Percentiles rank a stretch among this genome's conserved stretches.
These are phyloP conservation scores for Dissophora globulifera DNA, from an alignment of 192 early-diverging fungal genomes.

Conservation along the genomic window DNA sequence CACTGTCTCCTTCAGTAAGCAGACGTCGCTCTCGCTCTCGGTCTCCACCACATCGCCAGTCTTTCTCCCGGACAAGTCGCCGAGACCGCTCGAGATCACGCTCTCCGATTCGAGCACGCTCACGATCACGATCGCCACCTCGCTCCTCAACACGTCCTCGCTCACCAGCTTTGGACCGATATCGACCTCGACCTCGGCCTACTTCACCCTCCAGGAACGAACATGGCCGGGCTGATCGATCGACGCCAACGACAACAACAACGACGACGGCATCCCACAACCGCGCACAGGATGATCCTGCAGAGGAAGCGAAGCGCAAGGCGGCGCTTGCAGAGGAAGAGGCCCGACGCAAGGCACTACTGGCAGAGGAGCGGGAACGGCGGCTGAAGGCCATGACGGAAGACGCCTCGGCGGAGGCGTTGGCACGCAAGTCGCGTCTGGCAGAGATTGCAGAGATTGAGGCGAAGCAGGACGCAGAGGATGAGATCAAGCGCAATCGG, in stretches of 20 bases:
- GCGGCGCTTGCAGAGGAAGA: slow-evolving; percentile 8
- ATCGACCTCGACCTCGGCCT: not conserved
- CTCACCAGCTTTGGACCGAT: not conserved
- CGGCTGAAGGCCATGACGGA: slow-evolving; percentile 56
- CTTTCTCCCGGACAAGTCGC: not conserved
- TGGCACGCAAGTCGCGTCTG: slow-evolving; percentile 37
- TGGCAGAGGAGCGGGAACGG: slow-evolving; percentile 23
- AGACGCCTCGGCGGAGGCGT: slow-evolving; percentile 51
- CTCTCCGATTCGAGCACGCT: not conserved
- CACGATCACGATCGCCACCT: slow-evolving; percentile 21
- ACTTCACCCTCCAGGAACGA: too few relatives aligned
- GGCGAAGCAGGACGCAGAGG: slow-evolving; percentile 44
- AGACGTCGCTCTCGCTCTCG: slow-evolving; percentile 19
- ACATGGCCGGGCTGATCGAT: too few relatives aligned
- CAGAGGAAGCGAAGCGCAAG: not conserved
- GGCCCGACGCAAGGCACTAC: slow-evolving; percentile 10
- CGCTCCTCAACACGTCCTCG: slow-evolving; percentile 20
- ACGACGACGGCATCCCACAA: too few relatives aligned
- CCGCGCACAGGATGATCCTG: too few relatives aligned
- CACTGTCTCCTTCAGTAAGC: not conserved
- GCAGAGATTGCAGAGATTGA: slow-evolving; percentile 35
- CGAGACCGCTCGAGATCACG: slow-evolving; percentile 12
- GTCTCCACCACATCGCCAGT: slow-evolving; percentile 8
- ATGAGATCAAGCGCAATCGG: slow-evolving; percentile 28
- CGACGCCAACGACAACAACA: too few relatives aligned